phyloP scores from a whole-genome alignment of 2,329 filamentous ascomycete genomes.

The Calonectria honghensis region DNA sequence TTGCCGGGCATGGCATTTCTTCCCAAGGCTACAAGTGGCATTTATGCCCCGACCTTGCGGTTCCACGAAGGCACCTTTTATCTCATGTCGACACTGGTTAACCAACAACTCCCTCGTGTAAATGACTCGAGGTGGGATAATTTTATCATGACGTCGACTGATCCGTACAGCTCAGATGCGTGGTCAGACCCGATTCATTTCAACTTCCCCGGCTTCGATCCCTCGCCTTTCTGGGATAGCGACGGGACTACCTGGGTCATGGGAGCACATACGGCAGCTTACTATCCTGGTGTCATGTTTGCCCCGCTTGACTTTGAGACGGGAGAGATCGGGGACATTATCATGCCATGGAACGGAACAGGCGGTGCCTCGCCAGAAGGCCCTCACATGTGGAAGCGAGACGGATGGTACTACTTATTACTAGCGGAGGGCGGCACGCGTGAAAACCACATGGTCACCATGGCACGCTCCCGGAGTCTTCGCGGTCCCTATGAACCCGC shows the following conservation, averaged over 20 bases:
- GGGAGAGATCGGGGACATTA: background rate
- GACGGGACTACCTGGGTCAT: slow-evolving; percentile 9
- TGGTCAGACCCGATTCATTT: slow-evolving; percentile 14
- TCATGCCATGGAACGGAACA: slow-evolving; percentile 16
- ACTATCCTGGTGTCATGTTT: slow-evolving; percentile 8
- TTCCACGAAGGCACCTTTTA: background rate
- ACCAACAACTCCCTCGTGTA: slow-evolving; percentile 1
- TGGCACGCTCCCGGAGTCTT: slow-evolving; percentile 11
- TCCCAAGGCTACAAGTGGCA: slow-evolving; percentile 5
- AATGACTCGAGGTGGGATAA: slow-evolving; percentile 13
- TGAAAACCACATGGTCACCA: slow-evolving; percentile 15
- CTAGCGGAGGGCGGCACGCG: slow-evolving; percentile 6
- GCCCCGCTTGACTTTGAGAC: slow-evolving; percentile 15
- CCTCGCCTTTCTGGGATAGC: slow-evolving; percentile 8
- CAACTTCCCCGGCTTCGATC: slow-evolving; percentile 21
- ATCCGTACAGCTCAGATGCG: slow-evolving; percentile 11
- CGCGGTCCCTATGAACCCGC: background rate
- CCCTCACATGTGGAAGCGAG: slow-evolving; percentile 10
- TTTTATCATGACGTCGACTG: slow-evolving; percentile 11
- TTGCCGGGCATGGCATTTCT: slow-evolving; percentile 9
- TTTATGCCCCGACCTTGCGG: slow-evolving; percentile 9
- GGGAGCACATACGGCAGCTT: slow-evolving; percentile 6
- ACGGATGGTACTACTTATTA: slow-evolving; percentile 7
- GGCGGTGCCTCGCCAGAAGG: slow-evolving; percentile 1
- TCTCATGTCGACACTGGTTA: slow-evolving; percentile 16